These are phyloP conservation scores for Hanseniaspora valbyensis DNA, from an alignment of 805 yeast genomes.

Conservation along the genomic window DNA sequence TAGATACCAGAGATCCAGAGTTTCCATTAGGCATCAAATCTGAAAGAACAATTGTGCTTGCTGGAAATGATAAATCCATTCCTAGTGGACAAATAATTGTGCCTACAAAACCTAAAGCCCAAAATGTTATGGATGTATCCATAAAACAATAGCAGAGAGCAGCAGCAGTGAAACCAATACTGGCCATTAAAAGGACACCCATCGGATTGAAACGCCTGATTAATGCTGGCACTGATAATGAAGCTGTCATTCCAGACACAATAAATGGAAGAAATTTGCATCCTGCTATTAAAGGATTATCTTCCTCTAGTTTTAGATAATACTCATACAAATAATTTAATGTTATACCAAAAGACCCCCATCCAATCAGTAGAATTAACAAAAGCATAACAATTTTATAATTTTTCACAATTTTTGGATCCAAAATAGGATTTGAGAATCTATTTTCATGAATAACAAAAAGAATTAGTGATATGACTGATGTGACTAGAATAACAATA, in stretches of 20 bases:
- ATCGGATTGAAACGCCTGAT: constrained; percentile 41
- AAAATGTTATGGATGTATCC: constrained; percentile 38
- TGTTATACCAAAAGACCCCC: constrained; percentile 73
- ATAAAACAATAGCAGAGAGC: constrained; percentile 17
- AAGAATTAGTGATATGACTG: constrained; percentile 33
- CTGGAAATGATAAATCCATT: constrained; percentile 70
- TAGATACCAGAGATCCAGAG: constrained; percentile 62
- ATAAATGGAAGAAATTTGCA: constrained; percentile 37
- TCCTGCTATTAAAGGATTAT: constrained; percentile 37
- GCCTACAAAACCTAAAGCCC: constrained; percentile 45
- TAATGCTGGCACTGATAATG: constrained; percentile 39
- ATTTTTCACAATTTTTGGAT: constrained; percentile 40
- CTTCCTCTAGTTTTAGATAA: constrained; percentile 39
- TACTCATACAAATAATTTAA: constrained; percentile 49
- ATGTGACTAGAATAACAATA: constrained; percentile 43
- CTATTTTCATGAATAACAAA: constrained; percentile 42
- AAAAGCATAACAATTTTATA: constrained; percentile 39
- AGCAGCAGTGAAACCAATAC: constrained; percentile 45
- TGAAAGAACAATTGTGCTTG: constrained; percentile 53
- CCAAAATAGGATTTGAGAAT: constrained; percentile 40
- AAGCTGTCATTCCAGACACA: constrained; percentile 47
- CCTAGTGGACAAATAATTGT: constrained; percentile 53
- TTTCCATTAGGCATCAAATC: constrained; percentile 48
- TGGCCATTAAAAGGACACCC: constrained; percentile 40
- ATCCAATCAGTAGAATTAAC: constrained; percentile 46